Evolutionary conservation across 2,329 filamentous ascomycete species (phyloP), one percentile per base, ranked within the genome.

Genomic region (Huntiella abstrusa): DNA sequence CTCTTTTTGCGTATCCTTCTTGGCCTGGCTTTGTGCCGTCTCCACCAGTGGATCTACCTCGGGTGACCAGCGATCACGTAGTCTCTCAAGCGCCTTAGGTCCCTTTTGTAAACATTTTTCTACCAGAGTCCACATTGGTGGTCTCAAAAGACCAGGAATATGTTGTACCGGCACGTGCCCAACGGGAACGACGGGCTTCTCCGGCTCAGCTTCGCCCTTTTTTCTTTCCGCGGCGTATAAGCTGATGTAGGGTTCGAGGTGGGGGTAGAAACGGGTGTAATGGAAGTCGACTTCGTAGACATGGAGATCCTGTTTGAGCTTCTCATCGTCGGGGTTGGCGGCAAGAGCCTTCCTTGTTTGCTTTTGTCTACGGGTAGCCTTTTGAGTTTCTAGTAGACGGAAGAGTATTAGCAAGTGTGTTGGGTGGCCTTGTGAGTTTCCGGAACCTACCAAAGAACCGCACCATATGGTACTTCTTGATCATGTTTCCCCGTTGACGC

Each of bases 401-500:
- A 43, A 16, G 17, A 42, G 17, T 39, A 28, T 6, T 17, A n/a
- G n/a, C 7, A 32, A 32, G 17, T 28, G 22, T 10, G 22, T 28
- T 28, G 6, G 22, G 7, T 10, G 22, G 3, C 6, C 17, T 19
- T 28, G 22, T 28, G 7, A 28, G 22, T 10, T 28, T 28, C 7
- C 8, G 22, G 6, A 4, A 55, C 70, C 44, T 66, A 82, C 83
- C 83, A 60, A 88, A 88, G 58, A 91, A 91, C 22, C 83, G 69
- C 43, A 88, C 75, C 73, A 84, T 87, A 59, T 88, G 83, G 55
- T 86, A 91, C 59, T 78, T 81, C 43, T 68, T 68, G 51, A 87
- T 85, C 73, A 87, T 83, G 49, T 75, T 69, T 54, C 69, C 70
- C 53, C 75, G 70, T 56, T 68, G 69, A 62, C 75, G 77, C 54